phyloP scores from a whole-genome alignment of 2,329 filamentous ascomycete genomes.

The Fusarium napiforme region DNA sequence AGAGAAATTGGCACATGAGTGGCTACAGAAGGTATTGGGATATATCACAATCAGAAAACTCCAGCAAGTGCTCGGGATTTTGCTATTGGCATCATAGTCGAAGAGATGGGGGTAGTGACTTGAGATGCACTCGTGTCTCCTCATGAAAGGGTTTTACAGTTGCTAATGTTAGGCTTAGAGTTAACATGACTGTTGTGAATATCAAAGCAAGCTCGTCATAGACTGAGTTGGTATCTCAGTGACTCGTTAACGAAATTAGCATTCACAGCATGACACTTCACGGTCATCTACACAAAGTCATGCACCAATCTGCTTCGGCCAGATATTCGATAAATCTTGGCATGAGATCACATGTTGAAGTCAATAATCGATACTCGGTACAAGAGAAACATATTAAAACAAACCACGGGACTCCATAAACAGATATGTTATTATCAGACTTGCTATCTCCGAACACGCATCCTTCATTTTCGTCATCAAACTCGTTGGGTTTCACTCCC shows the following conservation, averaged over 20 bases:
- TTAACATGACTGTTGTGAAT: constrained; percentile 15
- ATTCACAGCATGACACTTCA: background rate
- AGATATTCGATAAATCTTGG: background rate
- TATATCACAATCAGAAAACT: constrained; percentile 34
- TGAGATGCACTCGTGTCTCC: constrained; percentile 8
- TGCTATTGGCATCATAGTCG: constrained; percentile 10
- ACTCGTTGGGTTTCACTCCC: background rate
- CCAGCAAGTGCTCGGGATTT: constrained; percentile 6
- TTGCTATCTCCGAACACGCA: background rate
- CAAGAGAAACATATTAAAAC: background rate
- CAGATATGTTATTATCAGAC: background rate
- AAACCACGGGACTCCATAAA: background rate
- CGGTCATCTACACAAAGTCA: too few species aligned
- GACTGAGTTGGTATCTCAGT: background rate
- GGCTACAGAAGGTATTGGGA: constrained; percentile 7
- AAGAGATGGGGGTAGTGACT: constrained; percentile 17
- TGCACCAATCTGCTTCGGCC: background rate
- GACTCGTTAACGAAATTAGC: background rate
- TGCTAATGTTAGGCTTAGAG: constrained; percentile 19
- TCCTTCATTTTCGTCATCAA: background rate
- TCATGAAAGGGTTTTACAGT: constrained; percentile 3
- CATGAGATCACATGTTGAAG: background rate
- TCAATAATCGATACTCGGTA: background rate
- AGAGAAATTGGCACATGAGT: background rate
- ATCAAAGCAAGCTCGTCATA: background rate